Evolutionary conservation across 169 alveolate genomes (phyloP), one percentile per base, ranked within the genome.

Genomic region (Eimeria acervulina): DNA sequence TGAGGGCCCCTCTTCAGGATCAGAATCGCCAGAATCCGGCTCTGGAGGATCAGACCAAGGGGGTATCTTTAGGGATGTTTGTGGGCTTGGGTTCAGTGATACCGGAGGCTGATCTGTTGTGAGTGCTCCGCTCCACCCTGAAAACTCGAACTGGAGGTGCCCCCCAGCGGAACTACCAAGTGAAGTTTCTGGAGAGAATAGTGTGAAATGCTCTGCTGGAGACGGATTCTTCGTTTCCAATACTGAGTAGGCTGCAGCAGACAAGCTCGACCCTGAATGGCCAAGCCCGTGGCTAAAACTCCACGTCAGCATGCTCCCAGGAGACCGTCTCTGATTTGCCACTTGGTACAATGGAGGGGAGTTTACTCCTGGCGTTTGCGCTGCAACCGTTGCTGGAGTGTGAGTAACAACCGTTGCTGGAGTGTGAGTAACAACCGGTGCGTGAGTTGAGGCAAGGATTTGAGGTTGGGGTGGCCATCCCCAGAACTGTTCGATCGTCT

Each of bases 1-100:
- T 68, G 78, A 68, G 31, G 78, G 78, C 78, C 78, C 78, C 42
- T 68, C 78, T 68, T 31, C 78, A 68, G 78, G 78, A 31, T 68
- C 78, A 28, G 44, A 68, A 31, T 68, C 78, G 31, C 1, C 44
- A 7, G 15, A 2, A 31, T 31, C 21, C 4, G 40, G 31, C 21
- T 31, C 44, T 68, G 19, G 0, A 68, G 23, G 44, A 4, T 31
- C 44, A 28, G 10, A 10, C 10, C 26, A 68, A 68, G 44, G 40
- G 26, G 78, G 6, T 68, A 68, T 15, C 12, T 31, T 40, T 68
- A 19, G 40, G 42, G 44, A 10, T 12, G 6, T 12, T 1, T 31
- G 44, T 7, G 78, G 78, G 44, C 26, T 28, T 44, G 42, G 8
- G 28, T 15, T 31, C 23, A 44, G 78, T n/a, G 44, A 31, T 44